A percentile compares a stretch with the other conserved stretches of the same genome.
phyloP scores from a whole-genome alignment of 768 basidiomycete genomes.

The Leccinum longicurvipes region DNA sequence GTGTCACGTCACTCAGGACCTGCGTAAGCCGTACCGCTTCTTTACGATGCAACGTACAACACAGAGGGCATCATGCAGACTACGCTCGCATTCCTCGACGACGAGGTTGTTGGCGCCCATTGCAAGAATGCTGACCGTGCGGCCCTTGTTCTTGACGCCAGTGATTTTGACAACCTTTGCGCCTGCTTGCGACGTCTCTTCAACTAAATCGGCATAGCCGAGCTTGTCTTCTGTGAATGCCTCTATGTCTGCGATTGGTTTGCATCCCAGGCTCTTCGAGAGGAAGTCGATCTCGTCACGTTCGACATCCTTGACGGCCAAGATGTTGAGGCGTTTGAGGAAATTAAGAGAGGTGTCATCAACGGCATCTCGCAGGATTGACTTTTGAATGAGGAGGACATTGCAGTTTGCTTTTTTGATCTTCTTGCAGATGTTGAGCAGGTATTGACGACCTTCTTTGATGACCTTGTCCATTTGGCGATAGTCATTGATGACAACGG shows the following conservation, averaged over 20 bases:
- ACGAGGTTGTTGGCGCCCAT: slow-evolving; percentile 92
- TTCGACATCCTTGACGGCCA: slow-evolving; percentile 96
- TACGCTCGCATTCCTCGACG: slow-evolving; percentile 94
- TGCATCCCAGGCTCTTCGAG: slow-evolving; percentile 90
- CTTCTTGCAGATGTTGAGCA: slow-evolving; percentile 97
- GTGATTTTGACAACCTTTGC: slow-evolving; percentile 93
- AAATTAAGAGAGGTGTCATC: slow-evolving; percentile 97
- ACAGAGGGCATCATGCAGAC: slow-evolving; percentile 97
- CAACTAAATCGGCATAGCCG: slow-evolving; percentile 92
- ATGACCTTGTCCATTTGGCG: slow-evolving; percentile 99
- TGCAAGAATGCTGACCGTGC: slow-evolving; percentile 93
- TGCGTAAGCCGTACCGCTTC: slow-evolving; percentile 66
- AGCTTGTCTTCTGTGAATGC: slow-evolving; percentile 98
- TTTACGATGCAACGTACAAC: slow-evolving; percentile 98
- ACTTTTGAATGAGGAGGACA: slow-evolving; percentile 98
- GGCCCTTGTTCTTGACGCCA: slow-evolving; percentile 90
- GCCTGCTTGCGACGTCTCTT: slow-evolving; percentile 78
- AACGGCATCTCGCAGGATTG: slow-evolving; percentile 98
- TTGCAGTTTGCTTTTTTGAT: slow-evolving; percentile 99
- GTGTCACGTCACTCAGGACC: background rate
- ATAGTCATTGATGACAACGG: slow-evolving; percentile 98
- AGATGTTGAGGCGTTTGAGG: slow-evolving; percentile 93
- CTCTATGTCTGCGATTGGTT: slow-evolving; percentile 96
- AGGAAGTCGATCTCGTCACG: slow-evolving; percentile 99
- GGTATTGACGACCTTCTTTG: slow-evolving; percentile 97